Evolutionary conservation across 768 basidiomycete genomes (phyloP).

Genomic region (Hygrophorus russula): DNA sequence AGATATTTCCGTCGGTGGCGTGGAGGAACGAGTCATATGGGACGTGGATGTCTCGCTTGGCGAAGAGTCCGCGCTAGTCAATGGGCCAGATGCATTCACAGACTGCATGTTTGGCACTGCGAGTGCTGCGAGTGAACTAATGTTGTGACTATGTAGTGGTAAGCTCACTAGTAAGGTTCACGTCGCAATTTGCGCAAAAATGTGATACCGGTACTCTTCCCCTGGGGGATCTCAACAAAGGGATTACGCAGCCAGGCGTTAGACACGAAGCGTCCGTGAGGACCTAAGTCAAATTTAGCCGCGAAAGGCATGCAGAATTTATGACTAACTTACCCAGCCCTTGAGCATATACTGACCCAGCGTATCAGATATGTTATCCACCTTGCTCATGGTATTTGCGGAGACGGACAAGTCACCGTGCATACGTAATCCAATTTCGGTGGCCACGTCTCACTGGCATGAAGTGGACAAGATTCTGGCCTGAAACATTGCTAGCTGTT

Average conservation of each 20-base stretch:
- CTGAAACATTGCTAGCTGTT: conserved; percentile 30
- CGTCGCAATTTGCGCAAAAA: conserved; percentile 59
- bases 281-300: conserved; percentile 24
- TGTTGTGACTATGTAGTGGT: too few species aligned
- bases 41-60: conserved; percentile 39
- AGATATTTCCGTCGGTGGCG: conserved; percentile 70
- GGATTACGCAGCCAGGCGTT: conserved; percentile 45
- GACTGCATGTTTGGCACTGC: conserved; percentile 7
- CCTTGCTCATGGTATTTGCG: conserved; percentile 10
- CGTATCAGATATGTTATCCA: conserved; percentile 45
- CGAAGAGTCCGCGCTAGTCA: conserved; percentile 11
- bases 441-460: conserved; percentile 26
- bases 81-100: neutral
- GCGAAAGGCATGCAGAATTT: neutral
- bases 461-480: conserved; percentile 45
- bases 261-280: conserved; percentile 58
- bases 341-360: conserved; percentile 66
- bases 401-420: conserved; percentile 2
- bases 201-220: conserved; percentile 30
- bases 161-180: conserved; percentile 20
- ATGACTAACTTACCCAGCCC: conserved; percentile 53
- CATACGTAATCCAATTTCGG: conserved; percentile 1
- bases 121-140: too few species aligned
- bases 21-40: conserved; percentile 51
- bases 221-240: conserved; percentile 62